Conservation (phyloP, 2,329 filamentous ascomycete species). For the Talaromyces piceae region DNA sequence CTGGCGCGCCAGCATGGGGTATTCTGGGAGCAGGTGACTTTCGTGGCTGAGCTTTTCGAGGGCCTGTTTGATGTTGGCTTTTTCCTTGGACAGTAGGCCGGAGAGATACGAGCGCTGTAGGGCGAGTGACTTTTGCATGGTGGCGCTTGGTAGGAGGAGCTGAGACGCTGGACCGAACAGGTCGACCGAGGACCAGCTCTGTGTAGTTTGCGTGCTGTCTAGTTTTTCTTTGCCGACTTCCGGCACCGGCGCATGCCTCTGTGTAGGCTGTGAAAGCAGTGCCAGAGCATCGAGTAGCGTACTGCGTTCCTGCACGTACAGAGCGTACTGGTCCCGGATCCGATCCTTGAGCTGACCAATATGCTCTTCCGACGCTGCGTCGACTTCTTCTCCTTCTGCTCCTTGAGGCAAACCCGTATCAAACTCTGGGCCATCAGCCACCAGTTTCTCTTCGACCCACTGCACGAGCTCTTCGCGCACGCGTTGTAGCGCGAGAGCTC, state of each 20-base stretch:
- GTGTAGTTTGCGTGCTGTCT: neutral
- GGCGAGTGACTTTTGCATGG: constrained; percentile 29
- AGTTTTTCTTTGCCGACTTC: constrained; percentile 17
- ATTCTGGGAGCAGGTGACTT: constrained; percentile 37
- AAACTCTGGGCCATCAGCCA: constrained; percentile 21
- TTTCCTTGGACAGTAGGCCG: constrained; percentile 32
- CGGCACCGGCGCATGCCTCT: constrained; percentile 10
- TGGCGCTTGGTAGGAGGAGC: constrained; percentile 27
- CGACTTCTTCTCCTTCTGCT: no score
- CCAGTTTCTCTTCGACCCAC: constrained; percentile 45
- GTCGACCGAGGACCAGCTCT: constrained; percentile 20
- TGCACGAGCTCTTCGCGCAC: constrained; percentile 44
- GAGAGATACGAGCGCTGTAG: constrained; percentile 32
- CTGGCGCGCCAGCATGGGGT: constrained; percentile 30
- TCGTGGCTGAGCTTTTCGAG: constrained; percentile 36
- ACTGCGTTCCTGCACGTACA: constrained; percentile 30
- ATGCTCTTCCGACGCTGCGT: no score
- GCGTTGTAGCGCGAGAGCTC: constrained; percentile 32
- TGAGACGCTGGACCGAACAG: constrained; percentile 27
- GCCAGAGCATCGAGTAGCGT: constrained; percentile 29
- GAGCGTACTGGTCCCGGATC: constrained; percentile 28
- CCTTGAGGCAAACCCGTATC: constrained; percentile 25
- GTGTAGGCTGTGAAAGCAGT: constrained; percentile 27
- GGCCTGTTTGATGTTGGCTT: constrained; percentile 25
- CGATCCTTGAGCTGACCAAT: no score